These are phyloP conservation scores for Obba rivulosa DNA, from an alignment of 768 basidiomycete genomes.

Conservation along the genomic window DNA sequence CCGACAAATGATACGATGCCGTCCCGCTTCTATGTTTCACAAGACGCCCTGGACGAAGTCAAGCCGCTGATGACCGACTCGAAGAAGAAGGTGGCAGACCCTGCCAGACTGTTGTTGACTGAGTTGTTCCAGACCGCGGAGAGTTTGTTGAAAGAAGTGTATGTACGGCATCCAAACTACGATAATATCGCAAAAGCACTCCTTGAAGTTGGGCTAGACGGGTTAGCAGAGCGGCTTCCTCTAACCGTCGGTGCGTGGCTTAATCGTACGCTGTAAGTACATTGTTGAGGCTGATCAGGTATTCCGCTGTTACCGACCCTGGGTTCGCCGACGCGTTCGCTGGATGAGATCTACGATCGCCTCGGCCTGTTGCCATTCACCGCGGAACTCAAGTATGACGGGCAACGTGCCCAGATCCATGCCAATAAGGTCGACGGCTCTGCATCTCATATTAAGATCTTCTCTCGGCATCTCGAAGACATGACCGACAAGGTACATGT, in stretches of 20 bases:
- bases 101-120: conserved; percentile 30
- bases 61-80: conserved; percentile 14
- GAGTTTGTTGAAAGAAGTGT: conserved; percentile 61
- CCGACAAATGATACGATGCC: conserved; percentile 1
- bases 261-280: background rate
- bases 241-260: conserved; percentile 58
- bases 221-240: conserved; percentile 53
- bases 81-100: conserved; percentile 28
- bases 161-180: conserved; percentile 74
- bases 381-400: conserved; percentile 92
- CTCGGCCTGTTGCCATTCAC: conserved; percentile 63
- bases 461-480: conserved; percentile 86
- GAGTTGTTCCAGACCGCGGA: conserved; percentile 53
- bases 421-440: conserved; percentile 31
- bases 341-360: conserved; percentile 77
- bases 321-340: conserved; percentile 79
- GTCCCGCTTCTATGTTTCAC: conserved; percentile 28
- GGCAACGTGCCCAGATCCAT: conserved; percentile 81
- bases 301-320: conserved; percentile 83
- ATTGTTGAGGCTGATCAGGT: conserved; percentile 34
- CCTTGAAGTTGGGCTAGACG: conserved; percentile 54
- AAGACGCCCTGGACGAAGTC: conserved; percentile 24
- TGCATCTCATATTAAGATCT: conserved; percentile 49
- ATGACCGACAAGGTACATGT: conserved; percentile 78
- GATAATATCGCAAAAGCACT: conserved; percentile 61